Evolutionary conservation across 73 alveolate genomes (phyloP).

Genomic region (Tetrahymena borealis): DNA sequence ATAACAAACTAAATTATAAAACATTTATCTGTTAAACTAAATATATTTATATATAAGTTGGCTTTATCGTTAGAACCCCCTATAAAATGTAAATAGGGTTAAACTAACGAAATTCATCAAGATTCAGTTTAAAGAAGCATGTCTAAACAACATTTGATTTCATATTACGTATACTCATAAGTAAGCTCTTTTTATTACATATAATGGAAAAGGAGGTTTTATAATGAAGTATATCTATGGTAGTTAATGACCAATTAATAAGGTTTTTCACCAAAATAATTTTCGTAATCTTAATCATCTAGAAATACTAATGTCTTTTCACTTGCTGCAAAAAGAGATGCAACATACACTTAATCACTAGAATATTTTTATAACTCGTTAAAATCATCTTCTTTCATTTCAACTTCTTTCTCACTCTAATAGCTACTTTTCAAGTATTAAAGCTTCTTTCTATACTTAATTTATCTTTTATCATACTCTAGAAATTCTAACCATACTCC

Average conservation of each 20-base stretch:
- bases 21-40: too few species aligned
- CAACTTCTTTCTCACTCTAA: neutral
- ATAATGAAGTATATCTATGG: neutral
- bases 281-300: neutral
- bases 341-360: neutral
- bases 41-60: too few species aligned
- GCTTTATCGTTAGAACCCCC: too few species aligned
- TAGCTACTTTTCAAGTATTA: neutral
- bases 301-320: neutral
- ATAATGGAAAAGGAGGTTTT: neutral
- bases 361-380: neutral
- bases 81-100: too few species aligned
- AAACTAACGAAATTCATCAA: too few species aligned
- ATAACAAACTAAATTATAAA: too few species aligned
- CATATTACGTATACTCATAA: neutral
- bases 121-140: neutral
- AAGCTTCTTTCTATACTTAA: neutral
- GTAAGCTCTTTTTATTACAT: neutral
- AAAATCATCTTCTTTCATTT: neutral
- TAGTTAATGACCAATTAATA: neutral
- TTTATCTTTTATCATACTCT: neutral
- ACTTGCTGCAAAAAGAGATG: neutral
- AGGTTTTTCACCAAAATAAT: neutral
- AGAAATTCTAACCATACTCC: neutral
- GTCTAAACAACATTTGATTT: neutral